Percentiles rank a stretch among this genome's conserved stretches.
Conservation (phyloP, 1,284 basidiomycete genomes). For the Entoloma clypeatum region DNA sequence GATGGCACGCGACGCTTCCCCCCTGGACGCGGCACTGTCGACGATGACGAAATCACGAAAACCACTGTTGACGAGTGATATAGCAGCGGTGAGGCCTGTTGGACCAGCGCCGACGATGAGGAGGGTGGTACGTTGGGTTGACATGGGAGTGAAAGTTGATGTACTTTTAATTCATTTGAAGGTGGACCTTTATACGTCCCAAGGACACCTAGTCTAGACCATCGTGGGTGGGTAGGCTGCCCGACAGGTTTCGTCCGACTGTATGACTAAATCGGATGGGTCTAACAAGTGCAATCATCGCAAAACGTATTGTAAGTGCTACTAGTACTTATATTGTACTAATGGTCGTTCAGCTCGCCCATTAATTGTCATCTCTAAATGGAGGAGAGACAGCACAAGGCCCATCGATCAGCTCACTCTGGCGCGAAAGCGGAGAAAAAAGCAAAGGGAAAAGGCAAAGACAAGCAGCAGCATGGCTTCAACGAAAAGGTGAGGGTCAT, state of each 20-base stretch:
- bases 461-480: slow-evolving; percentile 67
- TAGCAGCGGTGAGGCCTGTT: slow-evolving; percentile 39
- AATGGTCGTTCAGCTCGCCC: too few species aligned
- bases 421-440: slow-evolving; percentile 77
- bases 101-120: slow-evolving; percentile 50
- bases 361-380: too few species aligned
- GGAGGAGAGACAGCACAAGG: slow-evolving; percentile 72
- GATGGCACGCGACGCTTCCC: slow-evolving; percentile 38
- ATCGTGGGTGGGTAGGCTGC: too few species aligned
- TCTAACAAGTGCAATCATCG: too few species aligned
- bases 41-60: slow-evolving; percentile 44
- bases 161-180: too few species aligned
- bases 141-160: slow-evolving; percentile 15
- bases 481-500: slow-evolving; percentile 81
- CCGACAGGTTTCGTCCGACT: too few species aligned
- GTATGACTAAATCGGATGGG: too few species aligned
- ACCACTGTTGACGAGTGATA: slow-evolving; percentile 42
- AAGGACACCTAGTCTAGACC: too few species aligned
- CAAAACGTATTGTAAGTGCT: too few species aligned
- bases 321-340: too few species aligned
- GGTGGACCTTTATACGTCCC: too few species aligned
- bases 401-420: slow-evolving; percentile 72
- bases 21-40: slow-evolving; percentile 33
- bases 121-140: slow-evolving; percentile 27
- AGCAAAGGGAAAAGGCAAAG: slow-evolving; percentile 66